Conservation (phyloP, 2,329 filamentous ascomycete genomes). For the Talaromyces sp. region DNA sequence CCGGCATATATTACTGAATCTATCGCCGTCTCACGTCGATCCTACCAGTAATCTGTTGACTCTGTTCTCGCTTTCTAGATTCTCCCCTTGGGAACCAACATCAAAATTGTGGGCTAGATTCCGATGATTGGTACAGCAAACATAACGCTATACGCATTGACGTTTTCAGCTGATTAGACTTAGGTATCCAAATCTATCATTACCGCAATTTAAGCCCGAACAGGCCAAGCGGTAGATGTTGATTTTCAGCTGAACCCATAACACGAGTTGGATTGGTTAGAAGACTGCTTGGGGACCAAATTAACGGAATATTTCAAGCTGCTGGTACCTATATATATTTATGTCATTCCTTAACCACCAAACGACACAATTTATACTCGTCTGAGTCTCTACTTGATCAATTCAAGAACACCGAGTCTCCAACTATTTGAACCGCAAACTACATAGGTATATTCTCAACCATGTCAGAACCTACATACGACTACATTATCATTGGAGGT, state of each 20-base stretch:
- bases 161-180: neutral
- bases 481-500: constrained; percentile 8
- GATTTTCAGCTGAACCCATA: neutral
- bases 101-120: too few species aligned
- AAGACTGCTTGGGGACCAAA: too few species aligned
- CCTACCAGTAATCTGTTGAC: neutral
- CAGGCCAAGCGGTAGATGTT: neutral
- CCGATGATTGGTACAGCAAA: neutral
- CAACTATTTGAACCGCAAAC: neutral
- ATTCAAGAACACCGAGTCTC: neutral
- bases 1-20: neutral
- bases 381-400: neutral
- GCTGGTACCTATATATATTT: too few species aligned
- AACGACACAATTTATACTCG: neutral
- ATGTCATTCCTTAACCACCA: neutral
- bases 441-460: neutral
- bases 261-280: neutral
- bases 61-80: neutral
- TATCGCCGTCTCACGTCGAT: neutral
- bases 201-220: neutral
- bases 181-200: neutral
- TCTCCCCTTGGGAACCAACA: too few species aligned
- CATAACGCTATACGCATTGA: neutral
- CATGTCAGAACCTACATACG: neutral
- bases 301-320: too few species aligned